Base-by-base conservation (phyloP, 139 green algal species). In the Closterium sp. region DNA sequence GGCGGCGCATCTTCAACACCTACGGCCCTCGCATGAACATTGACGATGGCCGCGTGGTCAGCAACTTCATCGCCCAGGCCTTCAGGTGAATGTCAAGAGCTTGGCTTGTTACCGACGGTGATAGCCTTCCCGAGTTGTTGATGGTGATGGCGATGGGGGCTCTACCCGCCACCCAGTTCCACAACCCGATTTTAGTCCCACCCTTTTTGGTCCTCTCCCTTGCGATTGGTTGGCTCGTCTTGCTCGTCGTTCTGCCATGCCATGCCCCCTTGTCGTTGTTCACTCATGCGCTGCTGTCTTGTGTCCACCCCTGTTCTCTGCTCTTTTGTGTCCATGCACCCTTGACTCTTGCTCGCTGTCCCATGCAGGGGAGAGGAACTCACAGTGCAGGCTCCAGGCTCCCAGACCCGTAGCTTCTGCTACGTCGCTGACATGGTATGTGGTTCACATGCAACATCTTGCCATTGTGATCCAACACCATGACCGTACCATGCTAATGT, bases 1-100 rank as follows among this genome's bases (percentile, higher is more conserved):
- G 81, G 97, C 99, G n/a, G 84, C 97, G 98, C 89, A 99, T 99
- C 94, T 99, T 99, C 97, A 99, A 99, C 97, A 99, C 98, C 0
- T 96, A 96, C 34, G 95, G 98, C 32, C 98, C 98, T 0, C 96
- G 96, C 91, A 99, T 99, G 98, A 97, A 98, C 5, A 96, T 99
- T 86, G 98, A 99, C 93, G 98, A 99, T 89, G 98, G 98, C 25
- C 96, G 98, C 32, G 98, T 99, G 6, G 98, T 99, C 30, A 97
- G 95, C 94, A 99, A 99, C 95, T 99, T 99, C 94, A 96, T 99
- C 55, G 95, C 97, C 0, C 95, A 98, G 91, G 97, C 97, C 34
- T 94, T 99, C 31, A 91, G 91, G 91, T 94, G 36, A 28, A 33
- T 85, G 83, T 16, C 10, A 83, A 83, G n/a, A n/a, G n/a, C n/a